Conservation (phyloP, 495 filamentous ascomycete genomes). For the Aspergillus panamensis region DNA sequence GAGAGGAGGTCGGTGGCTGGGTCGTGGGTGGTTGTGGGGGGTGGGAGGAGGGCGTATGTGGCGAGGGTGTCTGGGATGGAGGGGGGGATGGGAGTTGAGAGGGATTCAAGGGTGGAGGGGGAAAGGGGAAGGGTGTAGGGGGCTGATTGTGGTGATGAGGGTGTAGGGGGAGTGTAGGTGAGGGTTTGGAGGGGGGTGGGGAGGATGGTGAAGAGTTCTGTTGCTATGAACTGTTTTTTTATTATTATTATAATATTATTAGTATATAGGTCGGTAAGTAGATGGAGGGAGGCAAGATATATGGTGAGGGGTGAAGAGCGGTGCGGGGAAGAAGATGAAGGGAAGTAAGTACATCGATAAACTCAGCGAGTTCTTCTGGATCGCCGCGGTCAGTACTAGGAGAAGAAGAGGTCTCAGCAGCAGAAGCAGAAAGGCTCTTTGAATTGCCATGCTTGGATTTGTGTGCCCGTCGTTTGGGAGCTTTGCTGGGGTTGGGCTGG, state of each 20-base stretch:
- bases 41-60: conserved; percentile 56
- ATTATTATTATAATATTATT: not conserved
- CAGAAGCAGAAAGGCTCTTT: not conserved
- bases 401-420: not conserved
- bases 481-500: conserved; percentile 29
- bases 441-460: conserved; percentile 28
- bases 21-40: conserved; percentile 19
- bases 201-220: conserved; percentile 62
- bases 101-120: conserved; percentile 34
- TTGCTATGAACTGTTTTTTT: conserved; percentile 60
- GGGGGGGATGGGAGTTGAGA: conserved; percentile 46
- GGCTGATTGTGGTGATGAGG: conserved; percentile 43
- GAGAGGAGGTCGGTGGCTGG: conserved; percentile 51
- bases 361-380: conserved; percentile 69
- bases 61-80: conserved; percentile 57
- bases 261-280: not conserved
- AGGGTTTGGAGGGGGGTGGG: conserved; percentile 58
- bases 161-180: conserved; percentile 53
- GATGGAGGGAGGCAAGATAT: not conserved
- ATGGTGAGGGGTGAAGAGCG: not conserved
- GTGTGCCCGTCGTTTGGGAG: conserved; percentile 42
- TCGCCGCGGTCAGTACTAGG: conserved; percentile 30
- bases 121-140: conserved; percentile 51
- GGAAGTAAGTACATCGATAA: conserved; percentile 55
- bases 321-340: not conserved